Conservation (phyloP, 768 basidiomycete species). For the Boletus coccyginus region DNA sequence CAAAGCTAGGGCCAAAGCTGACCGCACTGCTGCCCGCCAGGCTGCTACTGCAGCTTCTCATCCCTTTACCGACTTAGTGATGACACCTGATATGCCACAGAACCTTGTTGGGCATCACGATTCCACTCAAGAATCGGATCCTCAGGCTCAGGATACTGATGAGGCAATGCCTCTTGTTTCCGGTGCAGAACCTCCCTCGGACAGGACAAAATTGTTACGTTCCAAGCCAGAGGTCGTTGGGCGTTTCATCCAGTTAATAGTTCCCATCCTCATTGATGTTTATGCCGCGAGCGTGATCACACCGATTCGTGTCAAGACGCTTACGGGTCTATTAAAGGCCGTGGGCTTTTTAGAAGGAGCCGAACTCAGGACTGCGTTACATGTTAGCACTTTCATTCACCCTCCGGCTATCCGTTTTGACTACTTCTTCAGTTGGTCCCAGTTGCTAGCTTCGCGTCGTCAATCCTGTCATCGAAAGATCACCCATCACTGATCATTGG, state of each 20-base stretch:
- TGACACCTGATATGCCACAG: constrained; percentile 20
- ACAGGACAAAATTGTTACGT: constrained; percentile 74
- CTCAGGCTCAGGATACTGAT: constrained; percentile 43
- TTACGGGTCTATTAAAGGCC: constrained; percentile 86
- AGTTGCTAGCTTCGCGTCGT: constrained; percentile 91
- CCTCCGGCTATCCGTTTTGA: constrained; percentile 1
- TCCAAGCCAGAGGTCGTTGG: constrained; percentile 73
- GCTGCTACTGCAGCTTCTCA: constrained; percentile 35
- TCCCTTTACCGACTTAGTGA: constrained; percentile 25
- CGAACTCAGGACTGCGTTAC: constrained; percentile 71
- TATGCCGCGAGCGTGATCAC: constrained; percentile 96
- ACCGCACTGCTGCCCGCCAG: constrained; percentile 68
- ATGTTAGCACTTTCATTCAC: constrained; percentile 47
- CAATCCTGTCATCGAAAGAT: constrained; percentile 90
- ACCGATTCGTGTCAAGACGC: constrained; percentile 82
- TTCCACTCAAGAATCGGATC: constrained; percentile 31
- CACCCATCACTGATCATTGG: constrained; percentile 83
- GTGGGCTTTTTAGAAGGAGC: constrained; percentile 83
- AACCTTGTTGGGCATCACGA: constrained; percentile 17
- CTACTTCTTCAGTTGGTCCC: constrained; percentile 70
- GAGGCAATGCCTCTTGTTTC: constrained; percentile 34
- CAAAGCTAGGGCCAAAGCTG: constrained; percentile 82
- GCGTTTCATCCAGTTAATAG: constrained; percentile 82
- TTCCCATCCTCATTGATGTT: constrained; percentile 96
- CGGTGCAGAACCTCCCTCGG: constrained; percentile 36